Conservation (phyloP, 2,329 filamentous ascomycete genomes). For the Nannizziopsis barbatae region DNA sequence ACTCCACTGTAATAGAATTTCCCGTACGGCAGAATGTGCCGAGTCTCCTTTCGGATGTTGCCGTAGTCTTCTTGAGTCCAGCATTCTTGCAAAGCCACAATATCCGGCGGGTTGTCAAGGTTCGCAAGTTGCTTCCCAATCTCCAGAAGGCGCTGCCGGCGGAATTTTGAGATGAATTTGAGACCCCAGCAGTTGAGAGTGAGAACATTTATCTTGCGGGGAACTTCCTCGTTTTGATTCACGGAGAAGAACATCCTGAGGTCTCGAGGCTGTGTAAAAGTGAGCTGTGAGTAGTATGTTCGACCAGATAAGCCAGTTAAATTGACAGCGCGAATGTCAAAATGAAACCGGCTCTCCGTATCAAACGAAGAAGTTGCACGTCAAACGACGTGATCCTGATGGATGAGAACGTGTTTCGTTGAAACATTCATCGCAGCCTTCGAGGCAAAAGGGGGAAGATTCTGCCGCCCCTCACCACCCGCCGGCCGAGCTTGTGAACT, state of each 20-base stretch:
- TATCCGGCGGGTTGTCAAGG: slow-evolving; percentile 58
- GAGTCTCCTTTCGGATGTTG: slow-evolving; percentile 62
- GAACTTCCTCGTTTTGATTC: slow-evolving; percentile 17
- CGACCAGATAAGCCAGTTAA: neutral
- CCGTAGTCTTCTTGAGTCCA: slow-evolving; percentile 80
- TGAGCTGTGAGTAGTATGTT: neutral
- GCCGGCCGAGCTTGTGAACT: neutral
- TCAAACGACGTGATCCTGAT: neutral
- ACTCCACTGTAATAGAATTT: slow-evolving; percentile 89
- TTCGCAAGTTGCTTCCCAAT: slow-evolving; percentile 71
- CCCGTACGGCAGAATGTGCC: slow-evolving; percentile 66
- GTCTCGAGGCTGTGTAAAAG: neutral
- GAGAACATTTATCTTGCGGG: slow-evolving; percentile 60
- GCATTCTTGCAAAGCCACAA: slow-evolving; percentile 91
- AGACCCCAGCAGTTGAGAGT: slow-evolving; percentile 97
- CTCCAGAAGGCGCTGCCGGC: slow-evolving; percentile 64
- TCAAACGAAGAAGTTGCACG: neutral
- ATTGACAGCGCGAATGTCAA: too few species aligned
- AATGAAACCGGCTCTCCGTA: neutral
- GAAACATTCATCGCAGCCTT: neutral
- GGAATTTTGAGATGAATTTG: slow-evolving; percentile 69
- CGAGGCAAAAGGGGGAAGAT: neutral
- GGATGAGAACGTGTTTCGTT: neutral
- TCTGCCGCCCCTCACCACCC: slow-evolving; percentile 19
- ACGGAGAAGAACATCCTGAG: slow-evolving; percentile 8